Conservation (phyloP, 352 stramenopile genomes). For the Globisporangium radiosum region DNA sequence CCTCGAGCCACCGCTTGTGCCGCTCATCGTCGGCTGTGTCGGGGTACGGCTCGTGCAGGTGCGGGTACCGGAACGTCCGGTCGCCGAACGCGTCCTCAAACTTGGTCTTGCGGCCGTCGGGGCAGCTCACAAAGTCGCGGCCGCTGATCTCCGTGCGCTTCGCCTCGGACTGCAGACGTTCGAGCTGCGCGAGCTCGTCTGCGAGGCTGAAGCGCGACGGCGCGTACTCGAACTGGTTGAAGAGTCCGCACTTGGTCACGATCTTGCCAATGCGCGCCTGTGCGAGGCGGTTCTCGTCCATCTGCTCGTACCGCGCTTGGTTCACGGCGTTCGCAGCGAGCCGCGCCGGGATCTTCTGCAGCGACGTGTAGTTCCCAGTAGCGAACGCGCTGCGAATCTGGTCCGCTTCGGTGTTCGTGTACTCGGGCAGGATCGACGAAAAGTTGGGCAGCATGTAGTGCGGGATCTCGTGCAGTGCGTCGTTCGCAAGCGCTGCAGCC, state of each 20-base stretch:
- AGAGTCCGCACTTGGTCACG: constrained; percentile 60
- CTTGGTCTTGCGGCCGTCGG: constrained; percentile 45
- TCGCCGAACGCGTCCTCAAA: constrained; percentile 70
- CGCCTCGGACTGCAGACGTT: constrained; percentile 52
- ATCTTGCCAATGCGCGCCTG: constrained; percentile 33
- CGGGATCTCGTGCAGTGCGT: constrained; percentile 19
- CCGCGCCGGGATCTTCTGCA: constrained; percentile 53
- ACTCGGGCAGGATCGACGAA: constrained; percentile 71
- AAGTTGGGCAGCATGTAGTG: constrained; percentile 84
- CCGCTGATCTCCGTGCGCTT: constrained; percentile 71
- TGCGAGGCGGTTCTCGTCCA: constrained; percentile 68
- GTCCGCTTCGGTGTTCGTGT: constrained; percentile 68
- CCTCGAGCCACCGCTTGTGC: constrained; percentile 50
- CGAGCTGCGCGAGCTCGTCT: constrained; percentile 59
- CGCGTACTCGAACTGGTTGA: constrained; percentile 76
- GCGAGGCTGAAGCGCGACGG: constrained; percentile 58
- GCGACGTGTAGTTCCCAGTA: constrained; percentile 55
- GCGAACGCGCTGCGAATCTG: constrained; percentile 73
- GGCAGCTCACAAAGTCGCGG: constrained; percentile 55
- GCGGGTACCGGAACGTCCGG: constrained; percentile 47
- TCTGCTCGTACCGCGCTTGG: constrained; percentile 59
- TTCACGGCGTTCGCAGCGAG: constrained; percentile 56
- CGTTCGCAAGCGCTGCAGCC: constrained; percentile 11
- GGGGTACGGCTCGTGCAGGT: constrained; percentile 63
- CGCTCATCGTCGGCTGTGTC: constrained; percentile 47